Conservation (phyloP, 306 rosid genomes). For the Fragaria iinumae region DNA sequence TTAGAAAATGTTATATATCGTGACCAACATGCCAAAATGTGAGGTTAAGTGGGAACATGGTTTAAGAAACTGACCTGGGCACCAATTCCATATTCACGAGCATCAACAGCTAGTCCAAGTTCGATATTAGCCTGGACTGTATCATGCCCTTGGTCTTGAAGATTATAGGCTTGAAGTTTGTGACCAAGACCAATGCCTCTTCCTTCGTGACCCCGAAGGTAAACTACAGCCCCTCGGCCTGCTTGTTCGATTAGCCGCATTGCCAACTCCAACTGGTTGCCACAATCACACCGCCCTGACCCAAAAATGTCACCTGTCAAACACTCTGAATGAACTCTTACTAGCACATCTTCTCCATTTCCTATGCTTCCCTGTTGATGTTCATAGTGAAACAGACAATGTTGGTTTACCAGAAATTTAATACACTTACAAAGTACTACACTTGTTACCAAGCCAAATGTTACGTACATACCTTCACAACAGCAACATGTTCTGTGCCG, state of each 20-base stretch:
- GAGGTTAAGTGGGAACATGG: background rate
- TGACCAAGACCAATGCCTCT: conserved; percentile 88
- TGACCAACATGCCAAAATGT: background rate
- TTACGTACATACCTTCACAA: conserved; percentile 54
- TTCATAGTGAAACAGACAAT: background rate
- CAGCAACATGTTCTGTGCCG: conserved; percentile 75
- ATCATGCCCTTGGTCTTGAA: conserved; percentile 85
- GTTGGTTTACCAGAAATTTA: background rate
- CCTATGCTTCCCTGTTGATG: conserved; percentile 62
- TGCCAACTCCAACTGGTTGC: conserved; percentile 82
- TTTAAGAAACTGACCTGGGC: conserved; percentile 61
- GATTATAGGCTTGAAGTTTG: conserved; percentile 76
- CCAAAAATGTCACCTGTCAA: conserved; percentile 89
- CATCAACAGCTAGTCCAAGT: conserved; percentile 80
- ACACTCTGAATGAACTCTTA: conserved; percentile 86
- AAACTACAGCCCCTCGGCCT: conserved; percentile 72
- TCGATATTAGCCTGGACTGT: conserved; percentile 80
- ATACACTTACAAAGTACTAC: background rate
- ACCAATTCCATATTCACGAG: conserved; percentile 80
- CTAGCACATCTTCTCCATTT: conserved; percentile 70
- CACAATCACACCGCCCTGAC: conserved; percentile 86
- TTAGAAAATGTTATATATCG: background rate
- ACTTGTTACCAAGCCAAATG: background rate
- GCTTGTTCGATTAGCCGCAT: conserved; percentile 70
- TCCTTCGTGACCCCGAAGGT: conserved; percentile 94